Conservation (phyloP, 2,329 filamentous ascomycete genomes). For the Stagonosporopsis cucurbitacearum region DNA sequence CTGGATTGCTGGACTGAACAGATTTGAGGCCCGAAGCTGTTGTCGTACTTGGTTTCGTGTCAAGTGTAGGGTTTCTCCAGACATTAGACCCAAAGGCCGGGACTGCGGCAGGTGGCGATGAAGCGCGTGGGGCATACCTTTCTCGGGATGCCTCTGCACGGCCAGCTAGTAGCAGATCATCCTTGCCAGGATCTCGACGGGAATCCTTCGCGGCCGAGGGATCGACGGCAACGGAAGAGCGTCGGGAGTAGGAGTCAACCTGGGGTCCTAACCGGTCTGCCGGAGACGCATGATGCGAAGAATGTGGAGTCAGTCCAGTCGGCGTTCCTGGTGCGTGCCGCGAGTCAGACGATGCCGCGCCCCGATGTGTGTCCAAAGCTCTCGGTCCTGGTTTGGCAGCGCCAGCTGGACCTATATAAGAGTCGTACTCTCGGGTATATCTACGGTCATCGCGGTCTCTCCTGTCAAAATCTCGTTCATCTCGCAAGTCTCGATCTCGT, state of each 20-base stretch:
- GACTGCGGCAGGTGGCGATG: constrained; percentile 62
- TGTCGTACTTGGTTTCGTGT: constrained; percentile 37
- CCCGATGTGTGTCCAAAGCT: constrained; percentile 41
- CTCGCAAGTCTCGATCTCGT: constrained; percentile 57
- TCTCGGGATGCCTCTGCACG: constrained; percentile 56
- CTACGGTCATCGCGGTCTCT: constrained; percentile 52
- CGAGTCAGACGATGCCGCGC: constrained; percentile 34
- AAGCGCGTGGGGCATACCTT: constrained; percentile 55
- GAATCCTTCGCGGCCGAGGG: constrained; percentile 40
- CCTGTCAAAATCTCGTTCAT: constrained; percentile 50
- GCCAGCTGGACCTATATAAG: constrained; percentile 47
- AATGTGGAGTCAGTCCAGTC: constrained; percentile 42
- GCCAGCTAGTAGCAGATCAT: constrained; percentile 54
- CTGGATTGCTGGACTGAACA: constrained; percentile 27
- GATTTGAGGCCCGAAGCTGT: constrained; percentile 39
- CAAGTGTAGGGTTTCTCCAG: constrained; percentile 50
- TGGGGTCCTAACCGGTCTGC: constrained; percentile 42
- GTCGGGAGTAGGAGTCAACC: constrained; percentile 45
- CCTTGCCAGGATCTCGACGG: constrained; percentile 51
- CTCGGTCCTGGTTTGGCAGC: constrained; percentile 39
- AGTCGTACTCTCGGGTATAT: constrained; percentile 55
- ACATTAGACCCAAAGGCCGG: constrained; percentile 61
- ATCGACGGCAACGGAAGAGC: constrained; percentile 47
- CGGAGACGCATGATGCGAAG: constrained; percentile 41
- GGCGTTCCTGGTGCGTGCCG: constrained; percentile 44